Conservation (phyloP, 306 rosid genomes). For the Begonia peltatifolia region DNA sequence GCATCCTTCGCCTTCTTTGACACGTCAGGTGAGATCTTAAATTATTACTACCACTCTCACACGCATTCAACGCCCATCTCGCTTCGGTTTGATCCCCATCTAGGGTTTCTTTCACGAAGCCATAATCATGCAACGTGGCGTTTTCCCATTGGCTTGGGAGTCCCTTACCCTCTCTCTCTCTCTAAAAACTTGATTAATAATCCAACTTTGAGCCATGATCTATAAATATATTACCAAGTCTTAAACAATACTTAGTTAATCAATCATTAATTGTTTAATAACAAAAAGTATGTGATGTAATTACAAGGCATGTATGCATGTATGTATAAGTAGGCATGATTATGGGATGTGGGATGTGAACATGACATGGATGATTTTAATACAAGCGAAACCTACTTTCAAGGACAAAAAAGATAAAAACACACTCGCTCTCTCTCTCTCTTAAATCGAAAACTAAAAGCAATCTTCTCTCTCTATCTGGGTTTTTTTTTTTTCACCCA, state of each 20-base stretch:
- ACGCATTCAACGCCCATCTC: too few species aligned
- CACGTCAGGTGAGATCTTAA: slow-evolving; percentile 44
- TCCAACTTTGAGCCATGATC: too few species aligned
- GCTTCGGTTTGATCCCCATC: slow-evolving; percentile 6
- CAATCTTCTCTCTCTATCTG: slow-evolving; percentile 38
- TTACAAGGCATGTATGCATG: neutral
- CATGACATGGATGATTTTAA: slow-evolving; percentile 7
- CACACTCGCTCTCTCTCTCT: slow-evolving; percentile 5
- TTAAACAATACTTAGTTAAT: too few species aligned
- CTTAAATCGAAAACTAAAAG: neutral
- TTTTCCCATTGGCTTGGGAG: too few species aligned
- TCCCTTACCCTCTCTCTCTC: too few species aligned
- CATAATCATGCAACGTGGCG: neutral
- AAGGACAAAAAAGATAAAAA: neutral
- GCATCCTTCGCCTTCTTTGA: slow-evolving; percentile 47
- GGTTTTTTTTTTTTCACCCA: slow-evolving; percentile 16
- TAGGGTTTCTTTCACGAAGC: slow-evolving; percentile 53
- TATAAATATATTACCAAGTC: too few species aligned
- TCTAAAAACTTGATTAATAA: too few species aligned
- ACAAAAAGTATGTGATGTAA: too few species aligned
- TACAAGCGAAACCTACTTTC: slow-evolving; percentile 3
- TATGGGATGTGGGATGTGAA: too few species aligned
- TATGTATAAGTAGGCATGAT: neutral
- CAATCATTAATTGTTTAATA: too few species aligned
- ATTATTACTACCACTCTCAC: slow-evolving; percentile 1